These are phyloP conservation scores for Salicornia ramosissima DNA, from an alignment of 148 eudicot genomes.

Conservation along the genomic window DNA sequence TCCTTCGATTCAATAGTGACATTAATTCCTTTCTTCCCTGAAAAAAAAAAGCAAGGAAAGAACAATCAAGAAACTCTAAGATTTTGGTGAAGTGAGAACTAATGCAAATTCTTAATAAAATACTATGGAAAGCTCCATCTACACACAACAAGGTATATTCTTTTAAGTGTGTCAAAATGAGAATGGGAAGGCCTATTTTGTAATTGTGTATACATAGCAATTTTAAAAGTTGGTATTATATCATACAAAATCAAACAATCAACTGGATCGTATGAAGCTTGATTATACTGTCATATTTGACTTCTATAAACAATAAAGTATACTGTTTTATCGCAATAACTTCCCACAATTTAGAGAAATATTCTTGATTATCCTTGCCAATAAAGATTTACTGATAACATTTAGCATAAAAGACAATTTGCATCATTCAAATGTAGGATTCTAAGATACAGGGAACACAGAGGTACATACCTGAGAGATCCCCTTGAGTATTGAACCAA, in stretches of 20 bases:
- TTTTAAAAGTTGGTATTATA: too few species aligned
- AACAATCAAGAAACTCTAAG: not conserved
- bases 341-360: not conserved
- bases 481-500: conserved; percentile 84
- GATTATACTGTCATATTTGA: too few species aligned
- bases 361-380: not conserved
- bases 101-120: too few species aligned
- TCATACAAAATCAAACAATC: too few species aligned
- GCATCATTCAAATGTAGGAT: not conserved
- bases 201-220: too few species aligned
- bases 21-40: conserved; percentile 94
- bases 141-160: too few species aligned
- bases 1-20: conserved; percentile 72
- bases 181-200: too few species aligned
- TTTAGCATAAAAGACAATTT: not conserved
- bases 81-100: not conserved
- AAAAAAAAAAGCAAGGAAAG: conserved; percentile 15
- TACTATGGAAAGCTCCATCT: too few species aligned
- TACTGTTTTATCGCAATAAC: not conserved
- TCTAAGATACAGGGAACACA: not conserved
- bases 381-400: not conserved
- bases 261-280: too few species aligned
- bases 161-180: too few species aligned
- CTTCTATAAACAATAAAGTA: not conserved
- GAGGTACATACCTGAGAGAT: conserved; percentile 64